Base-by-base conservation (phyloP, 2,329 filamentous ascomycete species). In the Ophiostoma tasmaniense region DNA sequence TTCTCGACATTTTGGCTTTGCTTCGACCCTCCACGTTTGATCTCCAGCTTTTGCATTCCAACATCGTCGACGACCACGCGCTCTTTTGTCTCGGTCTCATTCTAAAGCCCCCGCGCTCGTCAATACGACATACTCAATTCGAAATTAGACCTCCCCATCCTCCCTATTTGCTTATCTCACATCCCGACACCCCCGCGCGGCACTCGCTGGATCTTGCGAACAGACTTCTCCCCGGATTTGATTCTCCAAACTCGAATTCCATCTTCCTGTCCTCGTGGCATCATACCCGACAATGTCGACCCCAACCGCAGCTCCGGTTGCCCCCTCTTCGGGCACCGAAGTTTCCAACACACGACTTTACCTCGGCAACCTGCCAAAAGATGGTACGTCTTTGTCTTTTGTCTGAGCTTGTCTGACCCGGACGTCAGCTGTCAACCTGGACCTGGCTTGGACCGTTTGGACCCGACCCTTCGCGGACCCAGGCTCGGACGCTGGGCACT, bases 261-360 rank as follows among this genome's bases (percentile, higher is more conserved):
- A 52, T 28, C 42, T 52, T 66, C 59, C 33, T 22, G 14, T 20
- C 30, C 61, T 64, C 61, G 61, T 33, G 33, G 30, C 30, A 37
- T 20, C 30, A n/a, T 17, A 37, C 13, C 33, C 64, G n/a, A 30
- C 69, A 39, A 70, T 70, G 67, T 72, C 70, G 25, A 69, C 70
- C 22, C 50, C 66, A n/a, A 71, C 67, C 42, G 3, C 66, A 50
- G 50, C 52, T 25, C 65, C 68, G 14, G 35, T 20, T n/a, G 64
- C 11, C 22, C 35, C 65, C 30, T 66, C 67, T 30, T 66, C 67
- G 25, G 65, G 37, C 13, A 67, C 90, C 88, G 92, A 97, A 83
- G 94, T 97, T 74, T 97, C 93, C 73, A 90, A 91, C 74, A 98
- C 94, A 78, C 89, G 95, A 83, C 91, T 98, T 75, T 99, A 98